A percentile compares a stretch with the other conserved stretches of the same genome.
Evolutionary conservation across 2,329 filamentous ascomycete genomes (phyloP).

Genomic region (Cordyceps cicadae): DNA sequence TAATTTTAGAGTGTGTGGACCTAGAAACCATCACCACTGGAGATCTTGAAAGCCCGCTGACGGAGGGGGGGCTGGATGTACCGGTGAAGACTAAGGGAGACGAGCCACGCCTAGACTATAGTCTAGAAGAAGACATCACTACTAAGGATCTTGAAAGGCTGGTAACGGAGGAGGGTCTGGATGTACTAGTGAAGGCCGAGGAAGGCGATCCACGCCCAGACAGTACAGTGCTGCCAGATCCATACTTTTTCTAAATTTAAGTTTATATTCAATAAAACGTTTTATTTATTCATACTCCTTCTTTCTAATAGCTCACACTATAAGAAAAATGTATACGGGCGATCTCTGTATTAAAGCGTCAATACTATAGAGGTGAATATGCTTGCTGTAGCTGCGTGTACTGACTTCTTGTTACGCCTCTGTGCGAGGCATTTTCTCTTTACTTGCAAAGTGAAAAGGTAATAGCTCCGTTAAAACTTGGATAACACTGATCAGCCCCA

Average conservation of each 20-base stretch:
- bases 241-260: neutral
- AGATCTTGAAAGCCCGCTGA: too few species aligned
- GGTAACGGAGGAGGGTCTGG: too few species aligned
- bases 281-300: neutral
- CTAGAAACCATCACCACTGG: too few species aligned
- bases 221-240: neutral
- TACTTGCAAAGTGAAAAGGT: neutral
- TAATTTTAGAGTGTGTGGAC: too few species aligned
- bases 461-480: neutral
- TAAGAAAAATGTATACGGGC: neutral
- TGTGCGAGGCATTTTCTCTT: neutral
- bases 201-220: neutral
- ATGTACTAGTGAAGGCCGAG: too few species aligned
- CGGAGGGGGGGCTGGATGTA: too few species aligned
- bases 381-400: too few species aligned
- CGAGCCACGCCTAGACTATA: neutral
- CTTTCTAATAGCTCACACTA: neutral
- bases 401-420: too few species aligned
- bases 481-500: neutral
- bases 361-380: too few species aligned
- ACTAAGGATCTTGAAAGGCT: too few species aligned
- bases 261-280: neutral
- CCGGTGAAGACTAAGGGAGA: neutral
- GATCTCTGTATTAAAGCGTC: neutral
- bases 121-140: too few species aligned